These are phyloP conservation scores for Angomonas ambiguus DNA, from an alignment of 208 protist species.

Conservation along the genomic window DNA sequence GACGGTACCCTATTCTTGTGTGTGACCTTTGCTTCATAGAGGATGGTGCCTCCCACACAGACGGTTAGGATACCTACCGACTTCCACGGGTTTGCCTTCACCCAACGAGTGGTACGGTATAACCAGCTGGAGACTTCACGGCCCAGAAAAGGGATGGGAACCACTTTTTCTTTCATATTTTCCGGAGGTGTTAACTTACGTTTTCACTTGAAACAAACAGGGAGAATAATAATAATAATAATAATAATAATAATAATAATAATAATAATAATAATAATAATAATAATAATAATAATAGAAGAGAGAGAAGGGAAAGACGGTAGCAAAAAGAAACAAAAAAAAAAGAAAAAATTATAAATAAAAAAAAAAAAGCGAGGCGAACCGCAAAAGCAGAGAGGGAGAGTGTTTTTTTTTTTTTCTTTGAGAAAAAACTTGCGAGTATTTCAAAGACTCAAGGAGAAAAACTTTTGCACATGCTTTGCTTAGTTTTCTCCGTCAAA, in stretches of 20 bases:
- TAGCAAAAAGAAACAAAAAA: slow-evolving; percentile 7
- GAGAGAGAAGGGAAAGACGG: slow-evolving; percentile 4
- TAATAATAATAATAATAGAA: slow-evolving; percentile 10
- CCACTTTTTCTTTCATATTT: slow-evolving; percentile 77
- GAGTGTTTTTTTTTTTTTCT: no score
- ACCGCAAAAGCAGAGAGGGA: not conserved
- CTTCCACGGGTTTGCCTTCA: slow-evolving; percentile 54
- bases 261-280: no score
- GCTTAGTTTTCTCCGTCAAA: no score
- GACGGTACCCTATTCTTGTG: slow-evolving; percentile 76
- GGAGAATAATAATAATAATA: not conserved
- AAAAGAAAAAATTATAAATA: slow-evolving; percentile 11
- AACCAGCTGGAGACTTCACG: slow-evolving; percentile 76
- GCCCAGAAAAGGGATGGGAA: slow-evolving; percentile 78
- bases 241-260: not conserved
- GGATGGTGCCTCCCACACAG: slow-evolving; percentile 41
- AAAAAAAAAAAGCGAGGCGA: not conserved
- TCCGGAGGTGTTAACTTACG: no score
- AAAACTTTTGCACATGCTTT: no score
- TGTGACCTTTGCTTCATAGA: slow-evolving; percentile 79
- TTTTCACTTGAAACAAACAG: not conserved
- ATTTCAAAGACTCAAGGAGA: no score
- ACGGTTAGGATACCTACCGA: slow-evolving; percentile 34
- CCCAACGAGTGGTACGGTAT: slow-evolving; percentile 72
- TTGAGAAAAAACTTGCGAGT: no score